A percentile compares a stretch with the other conserved stretches of the same genome.
Evolutionary conservation across 441 rosid genomes (phyloP).

Genomic region (Jatropha multifida): DNA sequence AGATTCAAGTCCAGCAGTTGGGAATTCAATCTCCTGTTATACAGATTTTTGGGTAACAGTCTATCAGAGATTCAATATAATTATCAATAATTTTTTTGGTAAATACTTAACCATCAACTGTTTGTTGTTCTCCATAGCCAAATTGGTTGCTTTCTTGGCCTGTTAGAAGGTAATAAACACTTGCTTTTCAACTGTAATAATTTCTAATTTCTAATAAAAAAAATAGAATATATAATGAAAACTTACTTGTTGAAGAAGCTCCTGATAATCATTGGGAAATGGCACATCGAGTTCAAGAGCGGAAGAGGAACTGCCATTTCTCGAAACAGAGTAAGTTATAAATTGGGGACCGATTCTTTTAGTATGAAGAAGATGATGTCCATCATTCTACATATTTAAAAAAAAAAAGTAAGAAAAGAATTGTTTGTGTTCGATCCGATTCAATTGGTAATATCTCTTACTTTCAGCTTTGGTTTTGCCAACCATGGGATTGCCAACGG

Average conservation of each 20-base stretch:
- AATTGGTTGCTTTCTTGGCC: conserved; percentile 71
- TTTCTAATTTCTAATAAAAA: not conserved
- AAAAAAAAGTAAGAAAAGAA: not conserved
- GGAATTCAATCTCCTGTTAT: conserved; percentile 89
- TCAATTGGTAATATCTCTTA: not conserved
- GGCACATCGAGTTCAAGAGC: conserved; percentile 45
- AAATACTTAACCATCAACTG: conserved; percentile 63
- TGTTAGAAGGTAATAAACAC: conserved; percentile 21
- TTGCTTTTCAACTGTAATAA: no score
- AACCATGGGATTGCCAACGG: not conserved
- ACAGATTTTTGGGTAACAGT: no score
- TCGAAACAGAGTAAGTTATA: conserved; percentile 33
- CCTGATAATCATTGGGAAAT: conserved; percentile 63
- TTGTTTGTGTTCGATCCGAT: not conserved
- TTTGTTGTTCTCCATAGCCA: conserved; percentile 62
- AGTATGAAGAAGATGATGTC: not conserved
- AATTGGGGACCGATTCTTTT: not conserved
- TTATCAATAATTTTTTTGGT: not conserved
- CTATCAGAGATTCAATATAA: not conserved
- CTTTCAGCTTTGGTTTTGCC: not conserved
- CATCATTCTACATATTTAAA: not conserved
- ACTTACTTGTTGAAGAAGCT: conserved; percentile 74
- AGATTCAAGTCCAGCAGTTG: conserved; percentile 89
- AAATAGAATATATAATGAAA: not conserved
- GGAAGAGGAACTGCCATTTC: conserved; percentile 33